A percentile compares a stretch with the other conserved stretches of the same genome.
These are phyloP conservation scores for Nemania diffusa DNA, from an alignment of 2,329 filamentous ascomycete species.

Conservation along the genomic window DNA sequence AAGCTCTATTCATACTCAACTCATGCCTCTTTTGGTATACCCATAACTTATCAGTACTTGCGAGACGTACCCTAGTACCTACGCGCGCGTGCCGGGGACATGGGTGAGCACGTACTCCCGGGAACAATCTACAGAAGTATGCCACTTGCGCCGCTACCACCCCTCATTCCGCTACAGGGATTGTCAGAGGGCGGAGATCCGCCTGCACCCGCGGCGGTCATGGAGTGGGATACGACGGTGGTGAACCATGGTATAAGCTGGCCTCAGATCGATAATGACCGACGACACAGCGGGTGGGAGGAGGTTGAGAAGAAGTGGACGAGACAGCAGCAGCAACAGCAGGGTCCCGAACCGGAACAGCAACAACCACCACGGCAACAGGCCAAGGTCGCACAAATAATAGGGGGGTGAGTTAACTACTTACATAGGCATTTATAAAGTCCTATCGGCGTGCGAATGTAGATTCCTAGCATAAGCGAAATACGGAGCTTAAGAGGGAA, in stretches of 20 bases:
- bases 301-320: constrained; percentile 44
- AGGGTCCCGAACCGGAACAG: constrained; percentile 12
- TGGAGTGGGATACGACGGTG: constrained; percentile 45
- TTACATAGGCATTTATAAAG: not conserved
- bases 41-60: not conserved
- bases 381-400: not conserved
- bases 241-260: constrained; percentile 33
- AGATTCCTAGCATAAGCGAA: not conserved
- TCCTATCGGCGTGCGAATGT: not conserved
- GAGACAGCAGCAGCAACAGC: constrained; percentile 22
- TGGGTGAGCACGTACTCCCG: constrained; percentile 21
- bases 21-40: not conserved
- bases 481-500: not conserved
- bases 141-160: constrained; percentile 14
- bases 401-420: constrained; percentile 14
- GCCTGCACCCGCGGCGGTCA: constrained; percentile 12
- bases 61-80: not conserved
- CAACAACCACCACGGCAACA: constrained; percentile 2
- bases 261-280: constrained; percentile 35
- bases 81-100: not conserved
- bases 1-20: not conserved
- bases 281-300: constrained; percentile 46
- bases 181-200: not conserved
- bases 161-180: constrained; percentile 19
- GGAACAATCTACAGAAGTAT: constrained; percentile 15